These are phyloP conservation scores for Paramecium pentaurelia DNA, from an alignment of 73 alveolate genomes.

Conservation along the genomic window DNA sequence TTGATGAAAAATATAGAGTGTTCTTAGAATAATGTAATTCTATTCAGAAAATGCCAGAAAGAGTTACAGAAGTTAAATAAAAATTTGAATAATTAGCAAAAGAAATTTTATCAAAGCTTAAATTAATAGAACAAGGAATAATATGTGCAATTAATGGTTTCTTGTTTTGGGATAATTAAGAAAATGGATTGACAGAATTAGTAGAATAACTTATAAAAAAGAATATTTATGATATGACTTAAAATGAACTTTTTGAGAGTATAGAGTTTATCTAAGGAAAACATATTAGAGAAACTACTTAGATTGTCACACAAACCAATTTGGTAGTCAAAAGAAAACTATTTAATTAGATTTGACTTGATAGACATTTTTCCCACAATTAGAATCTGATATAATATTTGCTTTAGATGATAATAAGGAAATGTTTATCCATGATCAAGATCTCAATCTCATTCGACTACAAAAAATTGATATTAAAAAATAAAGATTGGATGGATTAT, in stretches of 20 bases:
- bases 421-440: not conserved
- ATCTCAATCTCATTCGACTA: not conserved
- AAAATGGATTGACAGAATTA: not conserved
- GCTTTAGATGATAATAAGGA: conserved; percentile 9
- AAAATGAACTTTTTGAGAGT: not conserved
- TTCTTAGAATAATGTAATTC: not conserved
- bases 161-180: not conserved
- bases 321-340: not conserved
- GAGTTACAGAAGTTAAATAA: not conserved
- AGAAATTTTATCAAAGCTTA: not conserved
- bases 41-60: not conserved
- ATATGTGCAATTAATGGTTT: not conserved
- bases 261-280: not conserved
- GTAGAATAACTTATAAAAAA: conserved; percentile 10
- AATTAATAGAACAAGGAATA: not conserved
- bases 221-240: conserved; percentile 8
- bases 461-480: not conserved
- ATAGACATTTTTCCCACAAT: not conserved
- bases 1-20: conserved; percentile 39
- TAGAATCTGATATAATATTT: not conserved
- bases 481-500: conserved; percentile 1
- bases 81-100: not conserved
- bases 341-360: not conserved
- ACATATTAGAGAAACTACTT: not conserved
- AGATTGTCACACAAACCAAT: not conserved